Evolutionary conservation across 768 basidiomycete genomes (phyloP), one percentile per base, ranked within the genome.

Genomic region (Glaciozyma antarctica): DNA sequence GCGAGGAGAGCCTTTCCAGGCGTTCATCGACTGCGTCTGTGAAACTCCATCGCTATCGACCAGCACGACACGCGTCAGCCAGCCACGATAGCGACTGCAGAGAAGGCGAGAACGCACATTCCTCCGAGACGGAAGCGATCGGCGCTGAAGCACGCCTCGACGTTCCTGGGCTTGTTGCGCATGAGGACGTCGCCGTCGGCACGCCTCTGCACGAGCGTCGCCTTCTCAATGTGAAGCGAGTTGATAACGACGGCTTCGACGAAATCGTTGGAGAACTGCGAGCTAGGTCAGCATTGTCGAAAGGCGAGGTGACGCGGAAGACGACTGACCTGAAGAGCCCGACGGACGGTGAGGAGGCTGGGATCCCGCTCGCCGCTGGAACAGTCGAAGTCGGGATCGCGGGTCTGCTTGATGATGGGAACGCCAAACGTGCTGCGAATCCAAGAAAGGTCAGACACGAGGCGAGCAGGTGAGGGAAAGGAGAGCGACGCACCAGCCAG

Each of bases 171-270:
- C 28, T 64, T 60, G 1, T 52, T 44, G 16, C 67, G 65, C 69
- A 73, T 70, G 26, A 81, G 76, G 1, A 78, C 68, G 65, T 91
- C 84, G 2, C 83, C 92, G 45, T 85, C 82, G 0, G 73, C 74
- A 77, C 90, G 88, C 13, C 78, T 82, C 3, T 71, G 73, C 0
- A 87, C 84, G 26, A 98, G 80, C 13, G 90, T 76, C 4, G 80
- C 82, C 21, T 81, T 79, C 76, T 99, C 95, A 58, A 95, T 88
- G 77, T 98, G 86, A 53, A 99, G 75, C 43, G 92, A 80, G 58
- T 91, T 88, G 34, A 85, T 78, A 3, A 93, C 87, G 65, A 84
- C 84, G 44, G 82, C 81, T 69, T 94, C 80, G 19, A 82, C 80
- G 66, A 94, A 80, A 91, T 97, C 2, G 70, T 52, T 28, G 6